Evolutionary conservation across 2,329 filamentous ascomycete genomes (phyloP).

Genomic region (Apiospora koreana): DNA sequence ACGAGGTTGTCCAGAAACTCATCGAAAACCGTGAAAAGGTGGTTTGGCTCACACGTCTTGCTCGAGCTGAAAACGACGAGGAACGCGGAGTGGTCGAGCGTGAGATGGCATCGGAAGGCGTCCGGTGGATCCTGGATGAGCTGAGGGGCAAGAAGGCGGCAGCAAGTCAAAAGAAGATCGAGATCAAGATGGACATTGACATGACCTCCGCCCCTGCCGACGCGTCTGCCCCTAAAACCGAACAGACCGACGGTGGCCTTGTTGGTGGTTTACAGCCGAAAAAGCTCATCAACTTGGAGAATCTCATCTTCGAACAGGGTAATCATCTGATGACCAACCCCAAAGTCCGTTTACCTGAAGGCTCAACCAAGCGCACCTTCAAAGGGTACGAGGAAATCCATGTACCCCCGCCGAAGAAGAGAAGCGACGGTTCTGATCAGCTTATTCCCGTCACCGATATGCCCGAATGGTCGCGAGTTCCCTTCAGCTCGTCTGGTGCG

Average conservation of each 20-base stretch:
- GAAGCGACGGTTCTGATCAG: conserved; percentile 75
- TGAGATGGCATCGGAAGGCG: conserved; percentile 87
- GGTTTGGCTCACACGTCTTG: conserved; percentile 90
- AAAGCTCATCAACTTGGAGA: conserved; percentile 89
- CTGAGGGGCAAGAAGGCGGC: conserved; percentile 71
- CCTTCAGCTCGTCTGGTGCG: conserved; percentile 71
- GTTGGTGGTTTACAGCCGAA: conserved; percentile 84
- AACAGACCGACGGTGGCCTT: conserved; percentile 67
- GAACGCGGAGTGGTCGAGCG: conserved; percentile 78
- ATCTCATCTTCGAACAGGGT: conserved; percentile 94
- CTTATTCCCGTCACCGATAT: conserved; percentile 84
- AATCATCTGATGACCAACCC: conserved; percentile 99
- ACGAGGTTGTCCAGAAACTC: conserved; percentile 87
- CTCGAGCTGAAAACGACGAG: conserved; percentile 77
- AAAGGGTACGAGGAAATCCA: conserved; percentile 99
- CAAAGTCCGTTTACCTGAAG: conserved; percentile 89
- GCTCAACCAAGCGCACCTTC: conserved; percentile 91
- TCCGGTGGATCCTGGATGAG: conserved; percentile 85
- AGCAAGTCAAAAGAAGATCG: conserved; percentile 68
- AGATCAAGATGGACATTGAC: conserved; percentile 96
- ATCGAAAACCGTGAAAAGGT: conserved; percentile 92
- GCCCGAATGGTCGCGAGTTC: conserved; percentile 86
- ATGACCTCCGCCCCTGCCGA: conserved; percentile 62
- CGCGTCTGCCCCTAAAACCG: conserved; percentile 47
- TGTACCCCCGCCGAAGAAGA: conserved; percentile 89